Evolutionary conservation across 1,284 basidiomycete species (phyloP), one percentile per base, ranked within the genome.

Genomic region (Boletus holoroseus): DNA sequence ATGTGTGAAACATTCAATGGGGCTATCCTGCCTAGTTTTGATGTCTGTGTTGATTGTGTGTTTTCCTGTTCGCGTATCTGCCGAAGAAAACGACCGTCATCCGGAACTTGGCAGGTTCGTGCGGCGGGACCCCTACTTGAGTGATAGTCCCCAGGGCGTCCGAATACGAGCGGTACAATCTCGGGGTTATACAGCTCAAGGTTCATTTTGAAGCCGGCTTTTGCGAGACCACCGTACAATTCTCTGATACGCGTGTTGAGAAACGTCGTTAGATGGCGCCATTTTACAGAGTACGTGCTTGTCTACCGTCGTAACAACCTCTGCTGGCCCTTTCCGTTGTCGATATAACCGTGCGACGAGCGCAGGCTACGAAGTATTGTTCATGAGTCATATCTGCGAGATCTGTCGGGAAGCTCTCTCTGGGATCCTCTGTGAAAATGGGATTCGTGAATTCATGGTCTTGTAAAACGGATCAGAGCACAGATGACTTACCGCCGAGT

Each of bases 41-140:
- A 79, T 77, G 55, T 76, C 70, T 24, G 76, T 76, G 51, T 76
- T 72, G 55, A 73, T 66, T 58, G 79, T 73, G 58, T 73, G 59
- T 61, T 77, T 70, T 41, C 71, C 73, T 7, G 72, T 72, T 42
- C 75, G 75, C 38, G 71, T 70, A 47, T 75, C 71, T 58, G 16
- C 7, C 16, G 12, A 32, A 30, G 20, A 20, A 22, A 35, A 11
- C n/a, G 6, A 35, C 37, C 28, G n/a, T 31, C 46, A 18, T 41
- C 34, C 36, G 24, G 16, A 30, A 7, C 18, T n/a, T n/a, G n/a
- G n/a, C n/a, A n/a, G n/a, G n/a, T n/a, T n/a, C n/a, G n/a, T n/a
- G n/a, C n/a, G n/a, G n/a, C n/a, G 8, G 11, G 27, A 28, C 1
- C 9, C 27, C 8, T 9, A 28, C 8, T 28, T 28, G 7, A n/a